Evolutionary conservation across 768 basidiomycete genomes (phyloP).

Genomic region (Mycena olivaceomarginata): DNA sequence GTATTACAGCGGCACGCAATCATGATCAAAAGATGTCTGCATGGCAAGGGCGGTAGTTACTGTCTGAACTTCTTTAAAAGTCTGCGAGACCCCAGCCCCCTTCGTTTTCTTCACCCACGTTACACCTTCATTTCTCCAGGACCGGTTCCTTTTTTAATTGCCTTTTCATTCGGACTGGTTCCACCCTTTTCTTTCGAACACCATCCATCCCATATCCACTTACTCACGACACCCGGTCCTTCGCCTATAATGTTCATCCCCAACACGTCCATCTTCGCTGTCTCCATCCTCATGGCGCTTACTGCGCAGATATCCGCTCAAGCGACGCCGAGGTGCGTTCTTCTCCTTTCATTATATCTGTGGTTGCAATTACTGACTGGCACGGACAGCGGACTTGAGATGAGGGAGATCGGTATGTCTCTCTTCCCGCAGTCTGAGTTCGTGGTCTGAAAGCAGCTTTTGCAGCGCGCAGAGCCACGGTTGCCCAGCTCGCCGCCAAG

Average conservation of each 20-base stretch:
- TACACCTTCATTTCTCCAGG: not conserved
- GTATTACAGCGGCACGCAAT: slow-evolving; percentile 4
- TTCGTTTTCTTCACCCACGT: not conserved
- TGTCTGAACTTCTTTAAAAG: not conserved
- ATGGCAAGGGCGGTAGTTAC: not conserved
- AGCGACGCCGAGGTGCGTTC: not conserved
- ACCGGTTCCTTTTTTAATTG: not conserved
- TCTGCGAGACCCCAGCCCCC: not conserved
- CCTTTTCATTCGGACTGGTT: not conserved
- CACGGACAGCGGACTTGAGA: not conserved
- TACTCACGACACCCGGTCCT: not conserved
- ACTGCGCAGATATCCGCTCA: not conserved
- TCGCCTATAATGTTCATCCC: not conserved
- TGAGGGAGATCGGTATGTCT: not conserved
- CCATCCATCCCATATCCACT: not conserved
- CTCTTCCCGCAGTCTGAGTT: not conserved
- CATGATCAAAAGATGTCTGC: not conserved
- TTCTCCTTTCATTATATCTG: no score
- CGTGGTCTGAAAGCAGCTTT: no score
- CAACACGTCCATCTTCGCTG: not conserved
- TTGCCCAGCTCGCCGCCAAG: not conserved
- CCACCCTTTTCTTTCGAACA: not conserved
- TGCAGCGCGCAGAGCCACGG: not conserved
- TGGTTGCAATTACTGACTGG: no score
- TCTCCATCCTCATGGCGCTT: not conserved